A percentile compares a stretch with the other conserved stretches of the same genome.
Conservation (phyloP, 176 grass and related monocot species). For the Cenchrus fungigraminus region DNA sequence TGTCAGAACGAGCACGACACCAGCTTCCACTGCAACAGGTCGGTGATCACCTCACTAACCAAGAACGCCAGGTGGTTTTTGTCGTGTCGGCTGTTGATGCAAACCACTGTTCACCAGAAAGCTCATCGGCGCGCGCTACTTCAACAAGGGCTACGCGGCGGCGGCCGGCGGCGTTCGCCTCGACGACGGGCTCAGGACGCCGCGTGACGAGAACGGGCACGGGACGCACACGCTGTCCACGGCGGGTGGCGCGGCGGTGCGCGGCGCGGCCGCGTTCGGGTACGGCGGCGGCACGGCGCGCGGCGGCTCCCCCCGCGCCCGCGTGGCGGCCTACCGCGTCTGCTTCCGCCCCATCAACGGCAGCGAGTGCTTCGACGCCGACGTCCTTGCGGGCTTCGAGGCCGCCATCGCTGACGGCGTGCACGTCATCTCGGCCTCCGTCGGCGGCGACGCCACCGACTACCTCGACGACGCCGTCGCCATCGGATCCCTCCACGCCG, state of each 20-base stretch:
- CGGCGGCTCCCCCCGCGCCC: conserved; percentile 64
- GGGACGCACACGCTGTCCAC: conserved; percentile 81
- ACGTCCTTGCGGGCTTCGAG: conserved; percentile 70
- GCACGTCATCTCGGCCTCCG: conserved; percentile 66
- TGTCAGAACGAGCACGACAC: conserved; percentile 64
- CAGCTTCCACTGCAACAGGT: conserved; percentile 75
- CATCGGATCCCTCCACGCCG: conserved; percentile 71
- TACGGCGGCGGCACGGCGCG: conserved; percentile 63
- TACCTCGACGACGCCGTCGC: conserved; percentile 58
- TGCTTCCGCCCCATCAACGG: conserved; percentile 63
- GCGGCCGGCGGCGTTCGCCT: not conserved
- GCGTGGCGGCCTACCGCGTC: conserved; percentile 72
- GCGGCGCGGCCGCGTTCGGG: conserved; percentile 44
- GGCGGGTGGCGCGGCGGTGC: conserved; percentile 54
- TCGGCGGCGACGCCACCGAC: conserved; percentile 42
- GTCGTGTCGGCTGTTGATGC: no score
- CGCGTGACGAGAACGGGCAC: conserved; percentile 66
- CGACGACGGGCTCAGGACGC: conserved; percentile 36
- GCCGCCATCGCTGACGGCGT: conserved; percentile 75
- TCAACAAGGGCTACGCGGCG: conserved; percentile 60
- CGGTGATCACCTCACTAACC: no score
- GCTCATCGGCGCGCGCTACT: conserved; percentile 82
- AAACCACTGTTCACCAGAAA: conserved; percentile 43
- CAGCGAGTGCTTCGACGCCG: conserved; percentile 64
- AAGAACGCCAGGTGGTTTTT: no score